These are phyloP conservation scores for Stipa capillata DNA, from an alignment of 176 grass and related monocot genomes.

Conservation along the genomic window DNA sequence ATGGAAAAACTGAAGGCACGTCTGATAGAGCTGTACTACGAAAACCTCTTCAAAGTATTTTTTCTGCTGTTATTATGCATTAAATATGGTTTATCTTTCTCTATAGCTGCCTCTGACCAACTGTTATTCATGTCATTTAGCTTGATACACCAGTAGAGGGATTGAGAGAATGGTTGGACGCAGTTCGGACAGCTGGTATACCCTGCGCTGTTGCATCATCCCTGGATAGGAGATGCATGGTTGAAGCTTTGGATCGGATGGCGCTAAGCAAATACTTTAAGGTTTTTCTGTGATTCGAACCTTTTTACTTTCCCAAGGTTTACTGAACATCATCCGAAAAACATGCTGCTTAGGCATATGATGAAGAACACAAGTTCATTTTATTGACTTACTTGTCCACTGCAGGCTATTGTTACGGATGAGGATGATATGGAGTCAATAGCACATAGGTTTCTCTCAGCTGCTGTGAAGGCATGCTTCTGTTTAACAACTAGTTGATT, in stretches of 20 bases:
- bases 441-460: conserved; percentile 93
- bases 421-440: conserved; percentile 99
- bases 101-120: neutral
- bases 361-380: neutral
- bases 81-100: neutral
- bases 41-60: conserved; percentile 77
- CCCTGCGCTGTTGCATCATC: conserved; percentile 83
- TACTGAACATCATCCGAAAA: neutral
- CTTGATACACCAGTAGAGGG: conserved; percentile 70
- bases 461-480: conserved; percentile 70
- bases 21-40: conserved; percentile 68
- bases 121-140: conserved; percentile 25
- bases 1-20: conserved; percentile 80
- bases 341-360: neutral
- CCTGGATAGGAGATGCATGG: conserved; percentile 73
- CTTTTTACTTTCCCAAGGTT: neutral
- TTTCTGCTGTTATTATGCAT: neutral
- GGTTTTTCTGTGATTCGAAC: conserved; percentile 21
- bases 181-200: conserved; percentile 74
- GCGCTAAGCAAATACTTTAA: conserved; percentile 82
- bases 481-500: no score
- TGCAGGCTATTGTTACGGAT: conserved; percentile 76
- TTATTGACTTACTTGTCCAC: neutral
- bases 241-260: conserved; percentile 79
- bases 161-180: conserved; percentile 92